Percentiles rank a stretch among this genome's conserved stretches.
Evolutionary conservation across 2,329 filamentous ascomycete genomes (phyloP).

Genomic region (Claviceps fusiformis): DNA sequence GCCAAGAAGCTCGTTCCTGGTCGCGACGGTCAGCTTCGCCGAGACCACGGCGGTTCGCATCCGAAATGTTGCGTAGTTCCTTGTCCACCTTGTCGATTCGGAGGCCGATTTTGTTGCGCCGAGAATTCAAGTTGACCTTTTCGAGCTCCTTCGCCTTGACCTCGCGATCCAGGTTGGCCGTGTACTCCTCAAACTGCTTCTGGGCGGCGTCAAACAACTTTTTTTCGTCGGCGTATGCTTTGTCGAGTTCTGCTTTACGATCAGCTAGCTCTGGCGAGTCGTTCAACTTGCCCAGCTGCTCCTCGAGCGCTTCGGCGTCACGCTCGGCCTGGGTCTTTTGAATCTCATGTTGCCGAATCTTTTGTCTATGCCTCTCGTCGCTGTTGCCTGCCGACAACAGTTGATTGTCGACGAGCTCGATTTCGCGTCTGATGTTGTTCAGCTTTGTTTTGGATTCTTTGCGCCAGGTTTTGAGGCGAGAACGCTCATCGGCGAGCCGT

Average conservation of each 20-base stretch:
- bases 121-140: slow-evolving; percentile 47
- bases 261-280: slow-evolving; percentile 48
- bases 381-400: slow-evolving; percentile 56
- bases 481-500: slow-evolving; percentile 56
- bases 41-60: slow-evolving; percentile 52
- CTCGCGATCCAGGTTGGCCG: slow-evolving; percentile 47
- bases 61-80: slow-evolving; percentile 56
- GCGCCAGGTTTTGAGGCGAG: slow-evolving; percentile 54
- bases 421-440: slow-evolving; percentile 57
- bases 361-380: slow-evolving; percentile 64
- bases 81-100: slow-evolving; percentile 61
- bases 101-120: slow-evolving; percentile 57
- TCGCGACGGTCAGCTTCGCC: slow-evolving; percentile 48
- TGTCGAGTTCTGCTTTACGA: slow-evolving; percentile 41
- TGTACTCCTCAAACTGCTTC: slow-evolving; percentile 42
- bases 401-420: slow-evolving; percentile 53
- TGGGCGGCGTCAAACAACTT: slow-evolving; percentile 45
- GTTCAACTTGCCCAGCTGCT: slow-evolving; percentile 50
- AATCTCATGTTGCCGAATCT: slow-evolving; percentile 61
- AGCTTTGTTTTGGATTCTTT: slow-evolving; percentile 63
- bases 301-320: slow-evolving; percentile 39
- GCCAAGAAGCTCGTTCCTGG: slow-evolving; percentile 34
- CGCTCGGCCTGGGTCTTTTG: slow-evolving; percentile 53
- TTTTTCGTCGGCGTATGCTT: slow-evolving; percentile 40
- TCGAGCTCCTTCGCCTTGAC: slow-evolving; percentile 51